These are phyloP conservation scores for Favolaschia claudopus DNA, from an alignment of 768 basidiomycete species.

Conservation along the genomic window DNA sequence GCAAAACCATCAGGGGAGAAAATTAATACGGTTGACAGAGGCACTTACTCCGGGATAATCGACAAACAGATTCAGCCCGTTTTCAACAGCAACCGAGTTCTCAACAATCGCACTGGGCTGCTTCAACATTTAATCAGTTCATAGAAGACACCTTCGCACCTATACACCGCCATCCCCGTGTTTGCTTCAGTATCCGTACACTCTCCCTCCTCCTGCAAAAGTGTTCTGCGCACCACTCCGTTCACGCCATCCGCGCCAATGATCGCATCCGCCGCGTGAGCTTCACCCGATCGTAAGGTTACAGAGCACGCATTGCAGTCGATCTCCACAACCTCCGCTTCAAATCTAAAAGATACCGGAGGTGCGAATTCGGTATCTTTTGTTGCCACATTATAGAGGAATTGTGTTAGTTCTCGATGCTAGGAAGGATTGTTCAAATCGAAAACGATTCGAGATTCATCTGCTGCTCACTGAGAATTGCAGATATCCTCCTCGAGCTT, in stretches of 20 bases:
- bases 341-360: neutral
- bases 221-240: neutral
- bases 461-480: neutral
- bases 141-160: too few species aligned
- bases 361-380: too few species aligned
- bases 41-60: too few species aligned
- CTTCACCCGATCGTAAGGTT: conserved; percentile 2
- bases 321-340: conserved; percentile 9
- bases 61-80: too few species aligned
- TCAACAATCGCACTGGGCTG: too few species aligned
- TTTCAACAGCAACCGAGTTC: too few species aligned
- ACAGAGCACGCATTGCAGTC: conserved; percentile 7
- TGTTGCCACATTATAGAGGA: neutral
- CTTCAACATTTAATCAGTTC: too few species aligned
- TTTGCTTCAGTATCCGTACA: neutral
- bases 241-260: conserved; percentile 16
- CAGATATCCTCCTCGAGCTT: neutral
- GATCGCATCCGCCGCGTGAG: neutral
- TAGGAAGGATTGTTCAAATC: neutral
- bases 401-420: conserved; percentile 7
- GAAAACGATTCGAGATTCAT: too few species aligned
- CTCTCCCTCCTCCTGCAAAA: conserved; percentile 1
- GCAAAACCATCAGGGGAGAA: too few species aligned
- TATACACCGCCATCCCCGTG: neutral
- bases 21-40: too few species aligned